Base-by-base conservation (phyloP, 352 stramenopile genomes). In the Phytophthora pseudosyringae region DNA sequence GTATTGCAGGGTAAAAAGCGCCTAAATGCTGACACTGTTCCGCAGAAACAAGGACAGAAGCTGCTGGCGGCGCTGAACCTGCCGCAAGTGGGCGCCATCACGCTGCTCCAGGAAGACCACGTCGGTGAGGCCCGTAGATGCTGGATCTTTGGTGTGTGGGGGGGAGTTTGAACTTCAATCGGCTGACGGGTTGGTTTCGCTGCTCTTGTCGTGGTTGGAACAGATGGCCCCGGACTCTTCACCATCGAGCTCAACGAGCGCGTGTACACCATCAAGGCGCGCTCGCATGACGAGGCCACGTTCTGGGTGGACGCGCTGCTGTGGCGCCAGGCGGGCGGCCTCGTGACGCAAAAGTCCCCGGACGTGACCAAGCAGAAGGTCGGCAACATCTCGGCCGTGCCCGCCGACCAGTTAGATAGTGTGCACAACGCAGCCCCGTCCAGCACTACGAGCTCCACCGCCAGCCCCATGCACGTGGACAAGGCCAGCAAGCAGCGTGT, bases 21-120 rank as follows among this genome's bases (percentile, higher is more conserved):
- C 11, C 26, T 25, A 43, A 12, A 40, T 15, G 55, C 32, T 54
- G 4, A 53, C n/a, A 39, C 13, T 47, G 59, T 38, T 57, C 46
- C 6, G 12, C 33, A 93, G 83, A 94, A 94, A 90, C 88, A 95
- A 90, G 88, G 88, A 0, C 88, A 95, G 51, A 99, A 99, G 80
- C 81, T 99, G 32, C 75, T 98, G 26, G 93, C 93, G 18, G 93
- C 93, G 32, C 70, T 98, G 33, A 97, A 97, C 71, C 64, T 98
- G 64, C 93, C 93, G 29, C 93, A 98, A 63, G 93, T 98, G n/a
- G 90, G 91, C 40, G 76, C 77, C 16, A 95, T 95, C 53, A 78
- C 75, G 51, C 63, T 93, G 35, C 73, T 95, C 3, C 67, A 76
- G 39, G 88, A 93, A 67, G 80, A 94, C 60, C 77, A 88, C 31